A percentile compares a stretch with the other conserved stretches of the same genome.
Evolutionary conservation across 495 filamentous ascomycete genomes (phyloP).

Genomic region (Talaromyces thailandensis): DNA sequence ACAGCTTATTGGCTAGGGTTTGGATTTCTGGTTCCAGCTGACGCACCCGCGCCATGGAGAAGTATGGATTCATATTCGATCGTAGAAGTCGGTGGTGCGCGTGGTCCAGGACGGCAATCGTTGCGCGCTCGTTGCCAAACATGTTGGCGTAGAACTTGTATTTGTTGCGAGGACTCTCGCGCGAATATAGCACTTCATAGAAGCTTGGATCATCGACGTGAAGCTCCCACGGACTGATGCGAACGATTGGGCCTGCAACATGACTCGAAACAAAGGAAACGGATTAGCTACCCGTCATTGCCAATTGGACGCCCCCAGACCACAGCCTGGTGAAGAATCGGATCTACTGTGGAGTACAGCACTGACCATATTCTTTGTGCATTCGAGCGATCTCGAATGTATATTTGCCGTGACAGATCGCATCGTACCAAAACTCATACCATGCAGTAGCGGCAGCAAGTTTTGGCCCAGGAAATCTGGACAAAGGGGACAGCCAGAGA

Average conservation of each 20-base stretch:
- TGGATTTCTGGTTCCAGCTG: constrained; percentile 1
- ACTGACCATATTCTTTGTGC: constrained; percentile 11
- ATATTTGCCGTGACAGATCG: constrained; percentile 11
- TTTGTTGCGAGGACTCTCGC: constrained; percentile 17
- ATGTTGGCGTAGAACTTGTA: constrained; percentile 11
- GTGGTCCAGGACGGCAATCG: constrained; percentile 19
- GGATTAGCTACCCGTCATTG: background rate
- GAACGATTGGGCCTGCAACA: constrained; percentile 39
- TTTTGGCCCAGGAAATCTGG: constrained; percentile 5
- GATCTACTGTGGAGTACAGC: background rate
- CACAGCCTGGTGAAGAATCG: background rate
- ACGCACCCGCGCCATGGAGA: background rate
- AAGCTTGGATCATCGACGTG: constrained; percentile 29
- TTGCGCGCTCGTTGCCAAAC: constrained; percentile 24
- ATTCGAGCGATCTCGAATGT: constrained; percentile 23
- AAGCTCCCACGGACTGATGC: constrained; percentile 42
- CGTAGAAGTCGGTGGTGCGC: constrained; percentile 19
- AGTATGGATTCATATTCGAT: constrained; percentile 16
- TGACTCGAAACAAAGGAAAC: constrained; percentile 3
- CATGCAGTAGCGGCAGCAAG: constrained; percentile 27
- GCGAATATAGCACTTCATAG: constrained; percentile 27
- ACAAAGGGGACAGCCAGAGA: constrained; percentile 5
- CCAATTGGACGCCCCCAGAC: background rate
- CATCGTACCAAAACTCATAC: constrained; percentile 6
- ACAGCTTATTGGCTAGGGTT: background rate